A percentile compares a stretch with the other conserved stretches of the same genome.
Conservation (phyloP, 164 flowering plant genomes). For the Nelumbo lutea region DNA sequence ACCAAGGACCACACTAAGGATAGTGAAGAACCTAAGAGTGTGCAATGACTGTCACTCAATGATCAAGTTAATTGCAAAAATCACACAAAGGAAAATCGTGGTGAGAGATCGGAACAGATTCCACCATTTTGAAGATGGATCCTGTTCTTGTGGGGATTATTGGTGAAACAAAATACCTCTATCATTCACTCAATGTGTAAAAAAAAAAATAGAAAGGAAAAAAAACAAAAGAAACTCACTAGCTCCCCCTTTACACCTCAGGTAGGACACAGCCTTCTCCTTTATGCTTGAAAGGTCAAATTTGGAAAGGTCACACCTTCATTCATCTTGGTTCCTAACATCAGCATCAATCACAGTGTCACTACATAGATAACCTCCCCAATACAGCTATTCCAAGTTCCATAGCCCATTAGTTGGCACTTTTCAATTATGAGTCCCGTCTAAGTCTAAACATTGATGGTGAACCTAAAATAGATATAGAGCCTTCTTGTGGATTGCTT, state of each 20-base stretch:
- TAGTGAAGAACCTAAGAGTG: slow-evolving; percentile 36
- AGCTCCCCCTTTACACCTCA: too few relatives aligned
- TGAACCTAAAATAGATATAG: neutral
- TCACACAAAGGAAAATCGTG: slow-evolving; percentile 27
- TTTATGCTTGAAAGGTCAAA: too few relatives aligned
- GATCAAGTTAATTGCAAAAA: slow-evolving; percentile 36
- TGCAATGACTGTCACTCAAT: slow-evolving; percentile 36
- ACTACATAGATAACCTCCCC: too few relatives aligned
- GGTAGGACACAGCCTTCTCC: too few relatives aligned
- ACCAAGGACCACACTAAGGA: slow-evolving; percentile 22
- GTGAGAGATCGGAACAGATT: slow-evolving; percentile 38
- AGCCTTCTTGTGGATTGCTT: neutral
- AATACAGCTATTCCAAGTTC: too few relatives aligned
- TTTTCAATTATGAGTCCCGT: neutral
- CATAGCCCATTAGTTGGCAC: too few relatives aligned
- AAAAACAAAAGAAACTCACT: too few relatives aligned
- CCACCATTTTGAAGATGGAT: slow-evolving; percentile 34
- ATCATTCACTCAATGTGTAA: too few relatives aligned
- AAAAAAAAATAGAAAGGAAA: too few relatives aligned
- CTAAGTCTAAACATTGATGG: neutral
- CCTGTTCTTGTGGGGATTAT: slow-evolving; percentile 40
- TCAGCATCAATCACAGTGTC: too few relatives aligned
- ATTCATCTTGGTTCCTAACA: too few relatives aligned
- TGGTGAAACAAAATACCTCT: slow-evolving; percentile 11
- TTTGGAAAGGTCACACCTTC: too few relatives aligned